Base-by-base conservation (phyloP, 2,329 filamentous ascomycete genomes). In the Emergomyces pasteurianus region DNA sequence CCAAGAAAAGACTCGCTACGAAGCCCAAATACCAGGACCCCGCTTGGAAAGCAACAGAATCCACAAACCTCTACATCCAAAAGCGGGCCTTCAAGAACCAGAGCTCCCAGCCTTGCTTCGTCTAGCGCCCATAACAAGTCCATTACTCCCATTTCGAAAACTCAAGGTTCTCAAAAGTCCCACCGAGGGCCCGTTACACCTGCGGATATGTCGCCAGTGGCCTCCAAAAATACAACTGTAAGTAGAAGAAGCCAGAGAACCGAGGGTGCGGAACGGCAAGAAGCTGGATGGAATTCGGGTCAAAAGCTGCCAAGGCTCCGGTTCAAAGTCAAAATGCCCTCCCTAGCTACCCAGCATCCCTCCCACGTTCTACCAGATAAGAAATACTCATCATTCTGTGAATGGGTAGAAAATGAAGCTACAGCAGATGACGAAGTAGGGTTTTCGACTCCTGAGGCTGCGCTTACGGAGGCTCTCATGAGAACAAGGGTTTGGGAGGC, bases 401-500 rank as follows among this genome's bases (percentile, higher is more conserved):
- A 88, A 81, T 82, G 90, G 89, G 65, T 83, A n/a, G 75, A 80
- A 61, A 73, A 76, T 50, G 79, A 82, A 62, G 79, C 80, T 64
- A 62, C 68, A 28, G 74, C 75, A 36, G 70, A 78, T 40, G 73
- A 77, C 38, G 77, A 77, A 14, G 75, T 77, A 52, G 73, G 76
- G 36, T 64, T 73, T 16, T 60, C 73, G 49, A 86, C 85, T 0
- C 78, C 84, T 12, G 83, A 87, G 59, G 80, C 83, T 68, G 86
- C 86, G 1, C 71, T 76, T 52, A 80, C 81, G 59, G 91, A 96
- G 73, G 91, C 90, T 1, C 75, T 76, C 18, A 75, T 85, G n/a
- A 83, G 94, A 21, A 66, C 84, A 61, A 83, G 84, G 38, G 84
- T 96, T 34, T 84, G 91, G 65, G 77, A 85, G 55, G 92, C 90